Percentiles rank a stretch among this genome's conserved stretches.
phyloP scores from a whole-genome alignment of 2,329 filamentous ascomycete genomes.

The Dothiorella sarmentorum region DNA sequence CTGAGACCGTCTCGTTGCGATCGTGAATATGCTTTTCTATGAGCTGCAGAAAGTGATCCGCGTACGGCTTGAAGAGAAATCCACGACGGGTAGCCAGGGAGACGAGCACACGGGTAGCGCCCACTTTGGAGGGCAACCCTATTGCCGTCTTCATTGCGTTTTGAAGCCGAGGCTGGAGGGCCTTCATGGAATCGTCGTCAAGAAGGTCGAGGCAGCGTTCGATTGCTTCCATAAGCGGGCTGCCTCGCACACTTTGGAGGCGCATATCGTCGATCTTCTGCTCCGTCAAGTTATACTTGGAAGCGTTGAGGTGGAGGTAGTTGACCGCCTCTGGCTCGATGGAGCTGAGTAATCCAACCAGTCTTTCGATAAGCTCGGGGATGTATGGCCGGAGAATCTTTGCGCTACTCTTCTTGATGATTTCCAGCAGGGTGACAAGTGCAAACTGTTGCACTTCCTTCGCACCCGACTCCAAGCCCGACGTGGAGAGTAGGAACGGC shows the following conservation, averaged over 20 bases:
- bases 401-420: conserved; percentile 82
- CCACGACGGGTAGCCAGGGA: conserved; percentile 79
- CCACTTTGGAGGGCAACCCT: conserved; percentile 90
- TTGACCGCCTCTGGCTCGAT: conserved; percentile 88
- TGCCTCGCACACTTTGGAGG: conserved; percentile 75
- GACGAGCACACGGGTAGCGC: conserved; percentile 78
- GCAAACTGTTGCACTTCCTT: conserved; percentile 85
- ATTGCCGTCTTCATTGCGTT: conserved; percentile 79
- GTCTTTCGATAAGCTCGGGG: conserved; percentile 73
- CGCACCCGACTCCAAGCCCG: conserved; percentile 83
- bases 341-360: conserved; percentile 78
- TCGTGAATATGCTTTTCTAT: conserved; percentile 82
- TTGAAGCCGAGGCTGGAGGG: conserved; percentile 69
- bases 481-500: conserved; percentile 84
- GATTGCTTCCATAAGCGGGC: conserved; percentile 88
- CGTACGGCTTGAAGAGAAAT: conserved; percentile 70
- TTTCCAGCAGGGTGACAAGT: conserved; percentile 74
- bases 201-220: conserved; percentile 82
- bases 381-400: conserved; percentile 75
- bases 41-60: conserved; percentile 70
- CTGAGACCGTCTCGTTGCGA: conserved; percentile 88
- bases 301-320: conserved; percentile 85
- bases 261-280: conserved; percentile 88
- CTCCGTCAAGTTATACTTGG: conserved; percentile 76
- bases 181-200: conserved; percentile 72